These are phyloP conservation scores for Suillus fuscotomentosus DNA, from an alignment of 768 basidiomycete genomes.

Conservation along the genomic window DNA sequence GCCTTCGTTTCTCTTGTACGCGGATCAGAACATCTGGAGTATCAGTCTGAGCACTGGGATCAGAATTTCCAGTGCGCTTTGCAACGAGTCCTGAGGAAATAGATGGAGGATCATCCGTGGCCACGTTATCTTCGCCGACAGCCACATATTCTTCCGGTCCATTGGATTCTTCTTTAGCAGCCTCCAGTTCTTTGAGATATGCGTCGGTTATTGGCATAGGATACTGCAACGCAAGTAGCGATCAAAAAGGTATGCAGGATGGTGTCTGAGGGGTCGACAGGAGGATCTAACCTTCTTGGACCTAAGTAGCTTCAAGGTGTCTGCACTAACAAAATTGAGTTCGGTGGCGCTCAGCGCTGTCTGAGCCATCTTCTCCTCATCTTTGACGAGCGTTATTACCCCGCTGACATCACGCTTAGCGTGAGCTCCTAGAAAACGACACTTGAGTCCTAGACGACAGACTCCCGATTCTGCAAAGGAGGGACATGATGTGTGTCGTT, in stretches of 20 bases:
- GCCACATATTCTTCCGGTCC: slow-evolving; percentile 3
- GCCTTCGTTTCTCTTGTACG: slow-evolving; percentile 79
- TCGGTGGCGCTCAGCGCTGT: slow-evolving; percentile 52
- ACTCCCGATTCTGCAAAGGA: slow-evolving; percentile 28
- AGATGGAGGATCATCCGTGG: neutral
- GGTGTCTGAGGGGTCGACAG: too few relatives aligned
- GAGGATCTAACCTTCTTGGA: slow-evolving; percentile 56
- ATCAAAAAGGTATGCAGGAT: too few relatives aligned
- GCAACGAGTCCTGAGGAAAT: slow-evolving; percentile 20
- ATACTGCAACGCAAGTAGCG: slow-evolving; percentile 43
- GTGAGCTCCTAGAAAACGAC: slow-evolving; percentile 87
- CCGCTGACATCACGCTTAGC: slow-evolving; percentile 47
- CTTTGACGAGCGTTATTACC: slow-evolving; percentile 40
- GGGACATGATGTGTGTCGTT: slow-evolving; percentile 23
- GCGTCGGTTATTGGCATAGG: slow-evolving; percentile 59
- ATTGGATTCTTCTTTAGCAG: slow-evolving; percentile 25
- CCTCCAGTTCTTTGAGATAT: slow-evolving; percentile 56
- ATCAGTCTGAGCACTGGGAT: slow-evolving; percentile 41
- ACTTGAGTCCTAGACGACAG: slow-evolving; percentile 69
- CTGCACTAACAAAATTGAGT: slow-evolving; percentile 63
- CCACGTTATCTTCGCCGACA: slow-evolving; percentile 11
- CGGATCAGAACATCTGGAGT: slow-evolving; percentile 69
- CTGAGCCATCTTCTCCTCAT: slow-evolving; percentile 59
- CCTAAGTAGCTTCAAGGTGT: slow-evolving; percentile 59
- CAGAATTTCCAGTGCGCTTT: slow-evolving; percentile 36